Base-by-base conservation (phyloP, 2,329 filamentous ascomycete species). In the Penicillium verrucosum region DNA sequence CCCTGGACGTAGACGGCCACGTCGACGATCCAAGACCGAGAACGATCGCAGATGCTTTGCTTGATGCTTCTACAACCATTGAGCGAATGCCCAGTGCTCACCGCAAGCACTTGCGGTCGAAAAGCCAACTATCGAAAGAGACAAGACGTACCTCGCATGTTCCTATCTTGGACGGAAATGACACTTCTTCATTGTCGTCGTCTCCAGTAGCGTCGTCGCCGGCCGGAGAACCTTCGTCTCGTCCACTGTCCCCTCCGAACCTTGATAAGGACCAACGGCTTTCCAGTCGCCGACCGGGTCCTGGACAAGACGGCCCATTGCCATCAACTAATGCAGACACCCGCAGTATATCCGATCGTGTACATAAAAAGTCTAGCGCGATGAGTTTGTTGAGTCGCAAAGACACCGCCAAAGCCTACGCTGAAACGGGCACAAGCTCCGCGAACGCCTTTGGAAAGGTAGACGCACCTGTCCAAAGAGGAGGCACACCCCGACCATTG, bases 1-100 rank as follows among this genome's bases (percentile, higher is more conserved):
- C 70, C 37, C 32, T 65, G n/a, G 59, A 62, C 36, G 67, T 65
- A 49, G 65, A 68, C 54, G 72, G 57, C 64, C 72, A 51, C 64
- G 68, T 30, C 65, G 60, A 71, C 57, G 56, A 79, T 70, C 57
- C 78, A 75, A 73, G 64, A 10, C 83, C 85, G 5, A 89, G 90
- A 64, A 96, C 92, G 0, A 94, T 97, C 63, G 86, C 90, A 4
- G 93, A 97, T 74, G 94, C 94, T 6, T 79, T 97, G 16, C 80
- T 96, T 30, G 94, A 97, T 73, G 94, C 94, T 7, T 95, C 92
- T 1, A 92, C 90, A 77, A 92, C 89, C 0, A 91, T 94, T 60
- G 89, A 93, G 67, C 86, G 89, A 61, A 58, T 58, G 4, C 79
- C 85, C 0, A 74, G 83, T 8, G 77, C 83, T 41, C 69, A 72